Evolutionary conservation across 2,329 filamentous ascomycete genomes (phyloP).

Genomic region (Arthroderma sp.): DNA sequence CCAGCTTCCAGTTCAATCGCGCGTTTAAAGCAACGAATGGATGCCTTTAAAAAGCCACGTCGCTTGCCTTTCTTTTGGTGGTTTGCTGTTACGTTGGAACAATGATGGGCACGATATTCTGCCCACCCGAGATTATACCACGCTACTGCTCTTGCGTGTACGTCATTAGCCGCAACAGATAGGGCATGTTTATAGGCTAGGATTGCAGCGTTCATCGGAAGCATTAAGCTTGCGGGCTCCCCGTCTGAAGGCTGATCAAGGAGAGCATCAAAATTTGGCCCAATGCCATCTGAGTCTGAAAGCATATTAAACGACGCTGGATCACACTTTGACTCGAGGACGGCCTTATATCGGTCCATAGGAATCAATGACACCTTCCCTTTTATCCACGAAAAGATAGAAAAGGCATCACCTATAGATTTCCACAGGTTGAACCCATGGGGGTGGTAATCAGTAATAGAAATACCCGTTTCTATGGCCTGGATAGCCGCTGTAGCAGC

Average conservation of each 20-base stretch:
- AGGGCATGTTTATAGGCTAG: constrained; percentile 81
- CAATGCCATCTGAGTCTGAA: constrained; percentile 55
- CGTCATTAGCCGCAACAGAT: constrained; percentile 55
- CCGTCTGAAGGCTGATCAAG: constrained; percentile 20
- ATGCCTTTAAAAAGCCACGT: constrained; percentile 56
- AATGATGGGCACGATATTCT: constrained; percentile 61
- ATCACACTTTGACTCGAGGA: constrained; percentile 44
- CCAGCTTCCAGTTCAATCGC: constrained; percentile 91
- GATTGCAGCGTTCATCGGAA: constrained; percentile 58
- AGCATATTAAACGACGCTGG: constrained; percentile 47
- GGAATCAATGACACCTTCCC: constrained; percentile 53
- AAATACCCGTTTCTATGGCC: constrained; percentile 54
- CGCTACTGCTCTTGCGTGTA: constrained; percentile 83
- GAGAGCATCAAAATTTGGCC: constrained; percentile 26
- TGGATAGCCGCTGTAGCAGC: constrained; percentile 57
- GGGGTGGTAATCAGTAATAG: constrained; percentile 47
- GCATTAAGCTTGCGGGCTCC: constrained; percentile 28
- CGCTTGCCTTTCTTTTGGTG: constrained; percentile 41
- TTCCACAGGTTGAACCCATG: constrained; percentile 94
- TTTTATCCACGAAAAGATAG: constrained; percentile 69
- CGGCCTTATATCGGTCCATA: constrained; percentile 35
- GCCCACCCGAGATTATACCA: constrained; percentile 97
- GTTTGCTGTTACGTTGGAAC: constrained; percentile 23
- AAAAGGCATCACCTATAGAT: constrained; percentile 73
- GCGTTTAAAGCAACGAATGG: constrained; percentile 83